Evolutionary conservation across 805 yeast genomes (phyloP).

Genomic region (Saccharomycopsis malanga): DNA sequence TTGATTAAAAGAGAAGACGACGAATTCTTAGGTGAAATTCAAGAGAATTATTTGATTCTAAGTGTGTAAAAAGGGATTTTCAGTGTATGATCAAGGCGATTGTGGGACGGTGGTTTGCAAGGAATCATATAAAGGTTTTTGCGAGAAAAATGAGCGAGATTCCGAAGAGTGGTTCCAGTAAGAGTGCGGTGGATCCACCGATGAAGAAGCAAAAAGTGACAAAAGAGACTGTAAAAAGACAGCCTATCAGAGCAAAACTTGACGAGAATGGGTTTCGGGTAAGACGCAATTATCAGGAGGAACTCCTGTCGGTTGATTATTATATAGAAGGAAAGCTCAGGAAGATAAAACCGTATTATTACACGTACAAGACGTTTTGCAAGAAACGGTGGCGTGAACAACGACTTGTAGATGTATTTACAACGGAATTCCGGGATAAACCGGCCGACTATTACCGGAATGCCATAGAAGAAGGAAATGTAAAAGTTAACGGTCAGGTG

Average conservation of each 20-base stretch:
- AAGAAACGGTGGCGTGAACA: slow-evolving; percentile 87
- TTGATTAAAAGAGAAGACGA: too few relatives aligned
- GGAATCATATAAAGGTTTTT: too few relatives aligned
- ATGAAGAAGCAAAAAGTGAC: too few relatives aligned
- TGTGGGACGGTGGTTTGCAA: too few relatives aligned
- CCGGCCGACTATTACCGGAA: slow-evolving; percentile 57
- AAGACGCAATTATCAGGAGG: slow-evolving; percentile 3
- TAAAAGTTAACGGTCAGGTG: slow-evolving; percentile 54
- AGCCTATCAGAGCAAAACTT: neutral
- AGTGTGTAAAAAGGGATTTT: too few relatives aligned
- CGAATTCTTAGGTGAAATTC: too few relatives aligned
- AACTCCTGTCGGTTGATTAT: slow-evolving; percentile 4
- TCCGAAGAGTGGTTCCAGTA: too few relatives aligned
- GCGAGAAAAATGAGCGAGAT: too few relatives aligned
- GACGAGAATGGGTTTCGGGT: slow-evolving; percentile 14
- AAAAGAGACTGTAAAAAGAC: too few relatives aligned
- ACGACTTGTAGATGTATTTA: slow-evolving; percentile 72
- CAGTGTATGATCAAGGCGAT: too few relatives aligned
- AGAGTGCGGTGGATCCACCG: too few relatives aligned
- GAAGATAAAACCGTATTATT: slow-evolving; percentile 76
- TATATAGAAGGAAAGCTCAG: slow-evolving; percentile 54
- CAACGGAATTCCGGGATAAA: slow-evolving; percentile 77
- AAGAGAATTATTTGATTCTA: too few relatives aligned
- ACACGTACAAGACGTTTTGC: slow-evolving; percentile 85
- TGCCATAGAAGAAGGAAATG: slow-evolving; percentile 56